These are phyloP conservation scores for Ustilago crameri DNA, from an alignment of 1,284 basidiomycete species.

Conservation along the genomic window DNA sequence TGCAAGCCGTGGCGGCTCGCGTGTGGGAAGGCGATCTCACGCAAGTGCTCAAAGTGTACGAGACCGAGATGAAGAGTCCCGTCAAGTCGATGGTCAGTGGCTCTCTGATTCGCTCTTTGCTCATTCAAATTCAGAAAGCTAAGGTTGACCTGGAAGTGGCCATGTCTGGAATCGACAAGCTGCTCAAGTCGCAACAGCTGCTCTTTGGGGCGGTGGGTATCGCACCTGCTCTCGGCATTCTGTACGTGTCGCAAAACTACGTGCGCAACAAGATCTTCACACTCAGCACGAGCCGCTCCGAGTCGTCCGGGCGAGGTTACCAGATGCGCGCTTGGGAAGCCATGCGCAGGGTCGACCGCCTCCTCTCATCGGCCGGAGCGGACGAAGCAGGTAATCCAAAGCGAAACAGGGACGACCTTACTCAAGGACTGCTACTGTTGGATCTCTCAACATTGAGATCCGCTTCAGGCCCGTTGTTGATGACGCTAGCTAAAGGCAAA, in stretches of 20 bases:
- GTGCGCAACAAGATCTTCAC: slow-evolving; percentile 73
- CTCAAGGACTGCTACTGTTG: slow-evolving; percentile 79
- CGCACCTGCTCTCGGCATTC: slow-evolving; percentile 84
- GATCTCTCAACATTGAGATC: slow-evolving; percentile 77
- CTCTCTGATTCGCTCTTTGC: slow-evolving; percentile 82
- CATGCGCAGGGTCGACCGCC: slow-evolving; percentile 68
- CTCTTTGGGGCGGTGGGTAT: slow-evolving; percentile 98
- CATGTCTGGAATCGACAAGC: slow-evolving; percentile 85
- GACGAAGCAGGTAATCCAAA: background rate
- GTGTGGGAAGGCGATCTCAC: slow-evolving; percentile 87
- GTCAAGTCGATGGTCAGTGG: slow-evolving; percentile 83
- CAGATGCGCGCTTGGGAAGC: slow-evolving; percentile 69
- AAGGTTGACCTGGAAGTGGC: slow-evolving; percentile 94
- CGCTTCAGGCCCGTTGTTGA: slow-evolving; percentile 67
- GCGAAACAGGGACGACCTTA: slow-evolving; percentile 57
- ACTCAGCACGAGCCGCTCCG: slow-evolving; percentile 70
- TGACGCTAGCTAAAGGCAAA: slow-evolving; percentile 31
- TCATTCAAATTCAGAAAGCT: slow-evolving; percentile 96
- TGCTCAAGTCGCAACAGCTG: slow-evolving; percentile 92
- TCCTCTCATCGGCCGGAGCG: slow-evolving; percentile 52
- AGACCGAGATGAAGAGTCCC: slow-evolving; percentile 87
- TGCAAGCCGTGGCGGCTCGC: slow-evolving; percentile 76
- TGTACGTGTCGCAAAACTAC: slow-evolving; percentile 73
- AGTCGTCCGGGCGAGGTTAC: slow-evolving; percentile 67
- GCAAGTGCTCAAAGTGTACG: slow-evolving; percentile 86